Conservation (phyloP, 495 filamentous ascomycete species). For the Lepraria neglecta region DNA sequence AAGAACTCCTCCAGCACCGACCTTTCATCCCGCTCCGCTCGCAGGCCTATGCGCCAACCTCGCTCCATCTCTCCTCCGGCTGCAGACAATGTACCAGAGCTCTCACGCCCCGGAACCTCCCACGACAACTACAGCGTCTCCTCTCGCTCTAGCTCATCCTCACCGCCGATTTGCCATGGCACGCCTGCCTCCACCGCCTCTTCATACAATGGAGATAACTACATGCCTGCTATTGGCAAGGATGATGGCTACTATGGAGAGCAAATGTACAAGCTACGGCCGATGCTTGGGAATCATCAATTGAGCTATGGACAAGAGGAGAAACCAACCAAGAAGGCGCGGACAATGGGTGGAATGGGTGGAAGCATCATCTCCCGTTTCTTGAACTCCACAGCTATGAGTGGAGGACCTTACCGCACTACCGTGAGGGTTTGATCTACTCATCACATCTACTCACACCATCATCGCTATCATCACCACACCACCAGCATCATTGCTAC, state of each 20-base stretch:
- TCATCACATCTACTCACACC: not conserved
- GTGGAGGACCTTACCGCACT: conserved; percentile 1
- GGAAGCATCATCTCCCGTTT: conserved; percentile 28
- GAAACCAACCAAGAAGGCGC: conserved; percentile 28
- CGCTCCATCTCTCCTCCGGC: conserved; percentile 49
- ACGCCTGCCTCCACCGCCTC: conserved; percentile 32
- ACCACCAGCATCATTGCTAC: not conserved
- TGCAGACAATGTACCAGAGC: conserved; percentile 41
- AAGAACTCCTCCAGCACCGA: conserved; percentile 32
- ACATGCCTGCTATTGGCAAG: conserved; percentile 20
- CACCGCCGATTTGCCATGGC: conserved; percentile 38
- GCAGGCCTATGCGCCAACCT: conserved; percentile 36
- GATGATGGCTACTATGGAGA: conserved; percentile 18
- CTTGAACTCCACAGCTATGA: conserved; percentile 22
- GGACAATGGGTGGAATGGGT: conserved; percentile 20
- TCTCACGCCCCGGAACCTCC: conserved; percentile 40
- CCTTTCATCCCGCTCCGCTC: conserved; percentile 32
- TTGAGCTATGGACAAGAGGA: conserved; percentile 22
- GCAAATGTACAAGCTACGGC: conserved; percentile 24
- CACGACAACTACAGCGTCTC: conserved; percentile 40
- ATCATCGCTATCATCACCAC: not conserved
- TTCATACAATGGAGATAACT: conserved; percentile 25
- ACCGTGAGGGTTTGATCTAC: conserved; percentile 16
- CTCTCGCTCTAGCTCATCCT: conserved; percentile 46
- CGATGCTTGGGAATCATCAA: conserved; percentile 24